Evolutionary conservation across 1,284 basidiomycete genomes (phyloP), one percentile per base, ranked within the genome.

Genomic region (Malassezia yamatoensis): DNA sequence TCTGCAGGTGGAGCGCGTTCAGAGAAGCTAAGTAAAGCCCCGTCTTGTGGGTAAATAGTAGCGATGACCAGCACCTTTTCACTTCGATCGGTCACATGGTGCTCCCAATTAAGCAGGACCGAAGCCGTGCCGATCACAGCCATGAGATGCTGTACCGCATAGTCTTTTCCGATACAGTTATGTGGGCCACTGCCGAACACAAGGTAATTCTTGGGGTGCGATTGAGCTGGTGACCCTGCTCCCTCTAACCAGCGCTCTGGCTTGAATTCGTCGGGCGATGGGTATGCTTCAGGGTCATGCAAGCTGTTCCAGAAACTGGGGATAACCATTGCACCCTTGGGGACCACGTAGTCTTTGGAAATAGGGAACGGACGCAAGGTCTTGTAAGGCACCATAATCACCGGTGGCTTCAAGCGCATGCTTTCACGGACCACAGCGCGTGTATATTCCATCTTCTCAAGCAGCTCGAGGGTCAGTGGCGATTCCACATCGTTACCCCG

Each of bases 181-280:
- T 76, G 75, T 49, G 91, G 89, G 9, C 93, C 93, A 62, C 83
- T 84, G 54, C 93, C 93, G 76, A 91, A 98, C 29, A 96, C 89
- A 62, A 98, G 83, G 76, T 89, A 98, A 79, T 96, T 94, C 78
- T 88, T 86, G 44, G 90, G 88, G 76, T 87, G 88, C 66, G 80
- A 77, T 76, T 90, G 88, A 34, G 90, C 90, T 6, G 75, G 74
- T 44, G 80, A 78, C 68, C 83, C 82, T n/a, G 83, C 77, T 51
- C 85, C 82, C 67, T 90, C 86, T 49, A 98, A 80, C 90, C 91
- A 98, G 62, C 93, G 85, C 75, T 96, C 91, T 8, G 93, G 93
- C 32, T 79, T 66, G 76, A 96, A 85, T 58, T 78, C 76, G 38
- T 91, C 87, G 3, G 93, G 90, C 52, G 90, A 81, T 35, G 89